Evolutionary conservation across 2,329 filamentous ascomycete species (phyloP), one percentile per base, ranked within the genome.

Genomic region (Teratosphaeria viscida): DNA sequence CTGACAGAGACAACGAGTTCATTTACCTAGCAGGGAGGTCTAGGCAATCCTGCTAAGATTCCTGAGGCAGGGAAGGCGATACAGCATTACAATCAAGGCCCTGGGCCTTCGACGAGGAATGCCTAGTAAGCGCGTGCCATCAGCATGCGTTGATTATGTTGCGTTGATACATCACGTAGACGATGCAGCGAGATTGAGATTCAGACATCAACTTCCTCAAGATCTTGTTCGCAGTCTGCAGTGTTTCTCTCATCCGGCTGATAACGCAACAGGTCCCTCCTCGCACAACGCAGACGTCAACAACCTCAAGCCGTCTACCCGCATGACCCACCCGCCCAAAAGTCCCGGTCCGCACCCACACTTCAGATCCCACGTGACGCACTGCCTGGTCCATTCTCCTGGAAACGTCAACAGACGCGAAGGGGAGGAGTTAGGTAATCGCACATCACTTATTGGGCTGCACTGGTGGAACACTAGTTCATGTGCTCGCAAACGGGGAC

Each of bases 91-190:
- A 75, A 75, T 75, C 75, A 75, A 32, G 29, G 29, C 29, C 4
- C 29, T 76, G 75, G 70, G 73, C 74, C 72, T 76, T 76, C 72
- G 75, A 75, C 71, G 72, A 76, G 70, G 71, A 75, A 76, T 76
- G 61, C 68, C 69, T 76, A 74, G 73, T 76, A 75, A 75, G 73
- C 71, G 68, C 67, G 71, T 76, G 71, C 75, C 72, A 76, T 76
- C 70, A 76, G 72, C 71, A 75, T 73, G 68, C 67, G 70, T 75
- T 76, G 71, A 76, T 76, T 75, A 76, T 71, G 69, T 75, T 71
- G 37, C 37, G 37, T 39, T 39, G 72, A 72, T 77, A 71, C 72
- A 70, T 71, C 77, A 77, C 76, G 69, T 77, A 76, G 70, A 76
- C 68, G 75, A 39, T 39, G 37, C 37, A 39, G 8, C 37, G 37